Evolutionary conservation across 1,284 basidiomycete genomes (phyloP), one percentile per base, ranked within the genome.

Genomic region (Coriolopsis trogii): DNA sequence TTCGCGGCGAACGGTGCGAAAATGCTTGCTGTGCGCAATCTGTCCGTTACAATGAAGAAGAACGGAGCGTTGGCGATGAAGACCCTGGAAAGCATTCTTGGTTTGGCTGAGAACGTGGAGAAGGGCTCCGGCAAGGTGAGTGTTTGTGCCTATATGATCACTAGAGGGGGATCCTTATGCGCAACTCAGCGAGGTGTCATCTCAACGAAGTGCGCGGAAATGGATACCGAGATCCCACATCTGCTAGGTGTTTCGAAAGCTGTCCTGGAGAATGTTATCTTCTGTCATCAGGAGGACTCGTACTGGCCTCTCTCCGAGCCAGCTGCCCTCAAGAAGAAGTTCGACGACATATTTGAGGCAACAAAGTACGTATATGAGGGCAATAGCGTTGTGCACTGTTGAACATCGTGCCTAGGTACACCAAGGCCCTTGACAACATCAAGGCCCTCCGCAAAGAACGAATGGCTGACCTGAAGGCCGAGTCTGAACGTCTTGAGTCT

Each of bases 261-360:
- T 6, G 96, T 99, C 41, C 84, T 99, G 18, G 96, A 99, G 66
- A 98, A 98, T 67, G 96, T 99, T 64, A 98, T 99, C 55, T 99
- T 99, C 67, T 99, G 97, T 71, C 97, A 99, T 70, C 97, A 99
- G 73, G 97, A 99, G 66, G 97, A 99, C 52, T 95, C 93, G 0
- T 98, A 95, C 65, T 99, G 97, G 97, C 97, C 97, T 0, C 78
- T 99, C 12, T 82, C 95, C 0, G 97, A 99, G 64, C 91, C 96
- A 0, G 78, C 92, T 0, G 82, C 85, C 1, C 73, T 99, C 34
- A 99, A 99, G 79, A 98, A 98, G 79, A 97, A 97, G 69, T 98
- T 97, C 59, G 97, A 99, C 64, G 97, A 99, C 65, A 99, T 99
- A 59, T 99, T 99, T 62, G 97, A 99, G 69, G 97, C 97, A 1